Evolutionary conservation across 306 rosid species (phyloP).

Genomic region (Parietaria judaica): DNA sequence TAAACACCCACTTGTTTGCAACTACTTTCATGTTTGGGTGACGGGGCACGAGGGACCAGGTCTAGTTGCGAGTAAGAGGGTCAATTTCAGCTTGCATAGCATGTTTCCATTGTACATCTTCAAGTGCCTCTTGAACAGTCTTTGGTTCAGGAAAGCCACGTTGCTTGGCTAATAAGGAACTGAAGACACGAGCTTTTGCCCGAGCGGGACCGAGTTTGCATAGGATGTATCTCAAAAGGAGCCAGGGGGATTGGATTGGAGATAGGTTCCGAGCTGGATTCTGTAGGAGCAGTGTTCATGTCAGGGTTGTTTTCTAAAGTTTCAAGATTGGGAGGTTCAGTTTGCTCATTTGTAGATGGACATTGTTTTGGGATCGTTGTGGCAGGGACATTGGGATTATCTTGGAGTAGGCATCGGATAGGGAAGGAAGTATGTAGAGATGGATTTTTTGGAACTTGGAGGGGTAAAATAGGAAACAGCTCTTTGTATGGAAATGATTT

Average conservation of each 20-base stretch:
- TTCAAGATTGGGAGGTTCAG: too few relatives aligned
- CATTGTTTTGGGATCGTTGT: too few relatives aligned
- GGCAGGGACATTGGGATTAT: too few relatives aligned
- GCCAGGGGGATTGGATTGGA: too few relatives aligned
- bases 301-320: too few relatives aligned
- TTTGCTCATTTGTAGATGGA: too few relatives aligned
- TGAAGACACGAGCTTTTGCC: too few relatives aligned
- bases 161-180: too few relatives aligned
- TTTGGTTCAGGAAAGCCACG: neutral
- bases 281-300: too few relatives aligned
- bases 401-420: too few relatives aligned
- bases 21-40: neutral
- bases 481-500: neutral
- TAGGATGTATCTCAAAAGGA: neutral
- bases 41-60: neutral
- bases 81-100: neutral
- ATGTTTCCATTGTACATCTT: neutral
- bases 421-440: neutral
- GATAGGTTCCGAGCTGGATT: too few relatives aligned
- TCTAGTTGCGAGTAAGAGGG: neutral
- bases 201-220: neutral
- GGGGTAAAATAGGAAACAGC: neutral
- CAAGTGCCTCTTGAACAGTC: neutral
- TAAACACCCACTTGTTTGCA: conserved; percentile 3
- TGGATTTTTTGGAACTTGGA: neutral